A percentile compares a stretch with the other conserved stretches of the same genome.
Conservation (phyloP, 2,329 filamentous ascomycete species). For the Pyricularia sp. region DNA sequence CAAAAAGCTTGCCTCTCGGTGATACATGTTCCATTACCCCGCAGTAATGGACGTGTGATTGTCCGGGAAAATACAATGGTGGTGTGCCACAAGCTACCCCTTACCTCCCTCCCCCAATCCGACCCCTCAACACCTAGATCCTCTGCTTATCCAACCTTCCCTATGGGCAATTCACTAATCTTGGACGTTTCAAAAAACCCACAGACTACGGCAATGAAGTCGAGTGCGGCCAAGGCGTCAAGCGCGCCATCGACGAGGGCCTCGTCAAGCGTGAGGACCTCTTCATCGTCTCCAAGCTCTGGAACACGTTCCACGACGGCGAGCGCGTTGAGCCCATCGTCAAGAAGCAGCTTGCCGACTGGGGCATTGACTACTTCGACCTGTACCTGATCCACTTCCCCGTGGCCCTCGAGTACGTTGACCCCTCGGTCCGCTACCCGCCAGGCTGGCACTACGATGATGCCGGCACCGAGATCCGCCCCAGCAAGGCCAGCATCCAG, state of each 20-base stretch:
- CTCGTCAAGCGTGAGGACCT: constrained; percentile 77
- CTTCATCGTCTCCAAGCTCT: constrained; percentile 89
- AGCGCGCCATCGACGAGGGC: constrained; percentile 71
- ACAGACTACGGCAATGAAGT: constrained; percentile 77
- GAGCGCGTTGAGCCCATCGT: constrained; percentile 68
- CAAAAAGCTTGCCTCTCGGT: not conserved
- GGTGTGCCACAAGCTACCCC: not conserved
- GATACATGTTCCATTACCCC: not conserved
- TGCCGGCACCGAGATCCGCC: constrained; percentile 52
- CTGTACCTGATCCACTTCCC: constrained; percentile 88
- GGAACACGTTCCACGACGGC: constrained; percentile 83
- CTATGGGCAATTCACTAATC: not conserved
- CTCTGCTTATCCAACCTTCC: not conserved
- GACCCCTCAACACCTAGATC: not conserved
- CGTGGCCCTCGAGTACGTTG: constrained; percentile 75
- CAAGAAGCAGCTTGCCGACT: constrained; percentile 70
- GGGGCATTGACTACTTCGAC: constrained; percentile 83
- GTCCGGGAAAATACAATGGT: not conserved
- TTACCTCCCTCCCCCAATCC: not conserved
- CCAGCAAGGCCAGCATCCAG: constrained; percentile 62
- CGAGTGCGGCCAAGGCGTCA: constrained; percentile 67
- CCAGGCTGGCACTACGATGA: constrained; percentile 67
- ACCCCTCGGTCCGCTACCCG: constrained; percentile 69
- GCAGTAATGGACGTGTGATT: not conserved
- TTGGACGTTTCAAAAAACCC: not conserved